A percentile compares a stretch with the other conserved stretches of the same genome.
phyloP scores from a whole-genome alignment of 805 yeast species.

The Lachancea sp. region DNA sequence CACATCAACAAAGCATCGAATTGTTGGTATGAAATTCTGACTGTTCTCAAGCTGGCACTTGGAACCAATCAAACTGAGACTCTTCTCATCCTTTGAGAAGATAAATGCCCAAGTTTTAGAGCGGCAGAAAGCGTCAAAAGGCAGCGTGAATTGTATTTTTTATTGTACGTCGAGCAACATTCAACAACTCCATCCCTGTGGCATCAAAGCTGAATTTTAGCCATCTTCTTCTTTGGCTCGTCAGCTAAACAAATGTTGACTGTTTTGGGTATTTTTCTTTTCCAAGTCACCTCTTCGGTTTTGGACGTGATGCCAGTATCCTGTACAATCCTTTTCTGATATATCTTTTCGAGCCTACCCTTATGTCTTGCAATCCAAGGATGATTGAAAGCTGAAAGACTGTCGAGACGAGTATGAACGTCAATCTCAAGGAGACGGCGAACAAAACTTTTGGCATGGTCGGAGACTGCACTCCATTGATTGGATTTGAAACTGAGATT shows the following conservation, averaged over 20 bases:
- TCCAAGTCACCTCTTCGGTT: conserved; percentile 13
- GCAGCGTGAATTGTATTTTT: too few relatives aligned
- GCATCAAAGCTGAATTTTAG: neutral
- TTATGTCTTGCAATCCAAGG: conserved; percentile 43
- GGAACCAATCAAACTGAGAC: too few relatives aligned
- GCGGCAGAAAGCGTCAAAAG: too few relatives aligned
- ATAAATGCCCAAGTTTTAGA: too few relatives aligned
- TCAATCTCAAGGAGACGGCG: conserved; percentile 35
- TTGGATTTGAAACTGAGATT: conserved; percentile 33
- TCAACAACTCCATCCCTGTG: too few relatives aligned
- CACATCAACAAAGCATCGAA: too few relatives aligned
- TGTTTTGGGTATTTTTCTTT: conserved; percentile 23
- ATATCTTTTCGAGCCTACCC: conserved; percentile 33
- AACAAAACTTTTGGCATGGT: conserved; percentile 43
- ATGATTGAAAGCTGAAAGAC: conserved; percentile 37
- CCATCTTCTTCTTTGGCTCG: neutral
- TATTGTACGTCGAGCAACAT: too few relatives aligned
- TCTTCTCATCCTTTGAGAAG: too few relatives aligned
- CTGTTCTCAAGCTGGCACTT: too few relatives aligned
- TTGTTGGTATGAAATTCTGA: too few relatives aligned
- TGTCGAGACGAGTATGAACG: conserved; percentile 33
- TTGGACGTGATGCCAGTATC: neutral
- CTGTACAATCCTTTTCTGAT: conserved; percentile 29
- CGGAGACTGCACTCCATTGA: conserved; percentile 40
- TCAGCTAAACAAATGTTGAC: conserved; percentile 7